phyloP scores from a whole-genome alignment of 106 monocot species.

The Agapanthus africanus region DNA sequence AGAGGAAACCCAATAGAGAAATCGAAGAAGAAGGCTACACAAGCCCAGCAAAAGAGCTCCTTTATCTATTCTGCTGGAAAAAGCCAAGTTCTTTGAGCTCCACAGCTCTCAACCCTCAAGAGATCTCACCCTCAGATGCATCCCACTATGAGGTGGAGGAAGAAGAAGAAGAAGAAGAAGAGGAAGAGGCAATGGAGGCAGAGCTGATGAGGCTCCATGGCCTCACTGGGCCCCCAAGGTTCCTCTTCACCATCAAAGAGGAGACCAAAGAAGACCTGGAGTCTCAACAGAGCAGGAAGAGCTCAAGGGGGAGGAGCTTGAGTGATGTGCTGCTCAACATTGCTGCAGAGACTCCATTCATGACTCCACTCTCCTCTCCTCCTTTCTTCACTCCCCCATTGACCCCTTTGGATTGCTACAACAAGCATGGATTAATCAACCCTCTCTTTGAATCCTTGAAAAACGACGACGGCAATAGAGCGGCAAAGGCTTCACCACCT shows the following conservation, averaged over 20 bases:
- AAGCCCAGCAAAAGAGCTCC: slow-evolving; percentile 19
- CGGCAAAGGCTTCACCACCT: slow-evolving; percentile 39
- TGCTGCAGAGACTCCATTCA: slow-evolving; percentile 62
- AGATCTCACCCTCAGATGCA: slow-evolving; percentile 7
- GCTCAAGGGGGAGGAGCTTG: slow-evolving; percentile 41
- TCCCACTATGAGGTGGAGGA: no score
- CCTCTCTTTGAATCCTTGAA: slow-evolving; percentile 52
- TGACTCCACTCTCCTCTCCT: slow-evolving; percentile 70
- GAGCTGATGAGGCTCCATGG: slow-evolving; percentile 73
- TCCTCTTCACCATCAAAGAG: slow-evolving; percentile 85
- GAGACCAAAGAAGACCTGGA: slow-evolving; percentile 64
- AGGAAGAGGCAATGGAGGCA: slow-evolving; percentile 28
- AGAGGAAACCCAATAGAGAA: slow-evolving; percentile 3
- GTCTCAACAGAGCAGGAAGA: neutral
- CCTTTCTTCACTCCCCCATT: slow-evolving; percentile 24
- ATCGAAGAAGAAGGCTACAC: neutral
- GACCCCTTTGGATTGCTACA: slow-evolving; percentile 15
- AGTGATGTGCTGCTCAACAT: neutral
- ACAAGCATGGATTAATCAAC: slow-evolving; percentile 28
- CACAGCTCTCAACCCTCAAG: slow-evolving; percentile 37
- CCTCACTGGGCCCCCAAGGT: slow-evolving; percentile 50
- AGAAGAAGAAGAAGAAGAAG: no score
- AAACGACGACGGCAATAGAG: slow-evolving; percentile 7
- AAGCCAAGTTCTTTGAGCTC: slow-evolving; percentile 34
- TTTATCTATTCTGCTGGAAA: slow-evolving; percentile 38